Conservation (phyloP, 805 yeast genomes). For the Schizosaccharomyces cryophilus region DNA sequence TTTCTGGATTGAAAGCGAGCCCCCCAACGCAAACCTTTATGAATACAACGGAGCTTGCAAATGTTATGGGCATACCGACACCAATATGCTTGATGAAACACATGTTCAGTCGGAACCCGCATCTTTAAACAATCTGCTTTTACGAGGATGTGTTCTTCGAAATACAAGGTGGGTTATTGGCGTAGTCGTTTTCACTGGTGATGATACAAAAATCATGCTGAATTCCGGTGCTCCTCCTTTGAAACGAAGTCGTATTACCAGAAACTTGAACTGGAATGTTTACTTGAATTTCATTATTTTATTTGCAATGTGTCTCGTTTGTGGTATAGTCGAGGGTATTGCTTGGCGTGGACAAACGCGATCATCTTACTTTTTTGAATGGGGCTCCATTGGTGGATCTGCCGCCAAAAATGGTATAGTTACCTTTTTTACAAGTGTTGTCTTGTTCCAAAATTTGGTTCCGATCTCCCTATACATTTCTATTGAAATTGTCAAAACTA, state of each 20-base stretch:
- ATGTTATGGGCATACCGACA: slow-evolving; percentile 9
- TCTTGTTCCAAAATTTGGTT: slow-evolving; percentile 50
- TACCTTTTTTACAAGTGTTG: slow-evolving; percentile 45
- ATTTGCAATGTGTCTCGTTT: slow-evolving; percentile 39
- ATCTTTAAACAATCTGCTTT: slow-evolving; percentile 33
- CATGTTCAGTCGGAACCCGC: slow-evolving; percentile 26
- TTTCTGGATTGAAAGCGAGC: slow-evolving; percentile 44
- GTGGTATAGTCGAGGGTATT: slow-evolving; percentile 49
- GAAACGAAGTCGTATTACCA: slow-evolving; percentile 38
- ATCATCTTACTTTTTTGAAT: slow-evolving; percentile 35
- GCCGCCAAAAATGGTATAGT: slow-evolving; percentile 43
- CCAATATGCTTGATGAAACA: slow-evolving; percentile 18
- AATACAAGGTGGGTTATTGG: slow-evolving; percentile 61
- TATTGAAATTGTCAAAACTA: slow-evolving; percentile 53
- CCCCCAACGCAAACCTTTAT: slow-evolving; percentile 44
- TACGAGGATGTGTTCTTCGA: slow-evolving; percentile 49
- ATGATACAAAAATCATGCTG: slow-evolving; percentile 51
- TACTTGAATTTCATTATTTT: slow-evolving; percentile 34
- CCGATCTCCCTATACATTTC: slow-evolving; percentile 63
- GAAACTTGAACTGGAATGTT: slow-evolving; percentile 40
- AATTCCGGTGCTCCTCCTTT: slow-evolving; percentile 61
- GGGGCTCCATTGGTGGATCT: slow-evolving; percentile 30
- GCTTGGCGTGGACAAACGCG: slow-evolving; percentile 22
- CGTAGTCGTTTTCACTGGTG: slow-evolving; percentile 50
- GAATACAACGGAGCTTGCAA: slow-evolving; percentile 41